Conservation (phyloP, 176 grass and related monocot genomes). For the Saccharum officinarum region DNA sequence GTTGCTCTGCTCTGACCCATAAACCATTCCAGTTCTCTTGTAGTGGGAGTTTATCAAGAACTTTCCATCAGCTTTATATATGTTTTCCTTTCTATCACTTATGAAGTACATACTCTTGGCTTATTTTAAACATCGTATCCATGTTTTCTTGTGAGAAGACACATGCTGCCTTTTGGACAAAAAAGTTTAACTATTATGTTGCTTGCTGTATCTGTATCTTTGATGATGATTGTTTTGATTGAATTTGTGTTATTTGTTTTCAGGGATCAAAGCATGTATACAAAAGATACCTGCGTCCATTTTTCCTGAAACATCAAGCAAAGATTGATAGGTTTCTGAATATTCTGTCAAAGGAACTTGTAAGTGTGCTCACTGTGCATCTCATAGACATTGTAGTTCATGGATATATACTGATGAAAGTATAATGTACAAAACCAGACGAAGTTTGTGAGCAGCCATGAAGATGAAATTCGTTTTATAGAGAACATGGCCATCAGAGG, state of each 20-base stretch:
- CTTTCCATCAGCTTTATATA: not conserved
- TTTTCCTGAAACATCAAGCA: constrained; percentile 84
- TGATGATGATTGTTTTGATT: not conserved
- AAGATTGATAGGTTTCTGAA: constrained; percentile 78
- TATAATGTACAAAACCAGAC: constrained; percentile 53
- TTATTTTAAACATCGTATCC: not conserved
- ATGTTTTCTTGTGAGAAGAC: not conserved
- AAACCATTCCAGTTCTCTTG: not conserved
- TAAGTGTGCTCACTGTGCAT: constrained; percentile 44
- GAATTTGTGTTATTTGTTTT: constrained; percentile 2
- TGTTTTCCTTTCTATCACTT: not conserved
- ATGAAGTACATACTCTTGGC: not conserved
- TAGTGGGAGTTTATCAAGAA: not conserved
- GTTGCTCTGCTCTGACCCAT: not conserved
- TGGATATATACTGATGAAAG: constrained; percentile 31
- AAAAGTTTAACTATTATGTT: no score
- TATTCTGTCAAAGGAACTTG: constrained; percentile 73
- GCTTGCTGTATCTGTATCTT: no score
- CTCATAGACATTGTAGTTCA: not conserved
- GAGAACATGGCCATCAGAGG: constrained; percentile 67
- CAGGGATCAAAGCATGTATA: constrained; percentile 96
- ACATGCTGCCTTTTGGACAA: not conserved
- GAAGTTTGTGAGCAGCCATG: constrained; percentile 79
- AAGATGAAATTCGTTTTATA: constrained; percentile 76
- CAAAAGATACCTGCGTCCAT: constrained; percentile 64